phyloP scores from a whole-genome alignment of 2,329 filamentous ascomycete species.

The Fusarium sp. region DNA sequence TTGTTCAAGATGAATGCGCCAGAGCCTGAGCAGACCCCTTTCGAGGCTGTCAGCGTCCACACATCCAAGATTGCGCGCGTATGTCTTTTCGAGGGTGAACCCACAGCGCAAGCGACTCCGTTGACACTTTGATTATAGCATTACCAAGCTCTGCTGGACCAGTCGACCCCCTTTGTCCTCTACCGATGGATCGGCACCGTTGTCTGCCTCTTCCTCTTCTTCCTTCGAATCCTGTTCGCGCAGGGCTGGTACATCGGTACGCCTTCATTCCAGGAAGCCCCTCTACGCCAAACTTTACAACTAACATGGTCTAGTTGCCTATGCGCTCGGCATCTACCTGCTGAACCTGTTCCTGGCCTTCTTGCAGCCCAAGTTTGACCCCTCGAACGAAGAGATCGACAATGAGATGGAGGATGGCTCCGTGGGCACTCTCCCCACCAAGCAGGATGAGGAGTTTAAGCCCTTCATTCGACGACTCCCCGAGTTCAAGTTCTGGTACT shows the following conservation, averaged over 20 bases:
- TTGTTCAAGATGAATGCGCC: slow-evolving; percentile 78
- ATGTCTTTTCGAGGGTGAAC: slow-evolving; percentile 49
- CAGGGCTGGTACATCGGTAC: slow-evolving; percentile 99
- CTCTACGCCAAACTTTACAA: neutral
- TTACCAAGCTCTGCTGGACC: slow-evolving; percentile 95
- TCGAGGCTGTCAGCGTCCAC: slow-evolving; percentile 88
- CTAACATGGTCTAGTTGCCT: slow-evolving; percentile 76
- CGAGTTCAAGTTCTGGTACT: slow-evolving; percentile 99
- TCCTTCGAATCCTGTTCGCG: slow-evolving; percentile 87
- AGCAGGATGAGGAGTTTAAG: slow-evolving; percentile 96
- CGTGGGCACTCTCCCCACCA: slow-evolving; percentile 85
- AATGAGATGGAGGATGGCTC: slow-evolving; percentile 96
- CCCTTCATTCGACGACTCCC: slow-evolving; percentile 96
- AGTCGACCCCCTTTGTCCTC: slow-evolving; percentile 87
- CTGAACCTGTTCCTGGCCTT: slow-evolving; percentile 99
- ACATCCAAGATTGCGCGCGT: slow-evolving; percentile 81
- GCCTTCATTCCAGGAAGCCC: slow-evolving; percentile 38
- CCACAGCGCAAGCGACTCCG: slow-evolving; percentile 4
- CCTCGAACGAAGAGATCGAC: slow-evolving; percentile 89
- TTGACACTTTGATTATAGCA: slow-evolving; percentile 65
- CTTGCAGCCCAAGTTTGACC: slow-evolving; percentile 98
- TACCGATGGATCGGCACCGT: slow-evolving; percentile 94
- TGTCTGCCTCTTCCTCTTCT: slow-evolving; percentile 81
- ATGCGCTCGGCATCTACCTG: slow-evolving; percentile 97
- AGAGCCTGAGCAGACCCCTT: slow-evolving; percentile 91